Base-by-base conservation (phyloP, 805 yeast genomes). In the Kluyveromyces wickerhamii region DNA sequence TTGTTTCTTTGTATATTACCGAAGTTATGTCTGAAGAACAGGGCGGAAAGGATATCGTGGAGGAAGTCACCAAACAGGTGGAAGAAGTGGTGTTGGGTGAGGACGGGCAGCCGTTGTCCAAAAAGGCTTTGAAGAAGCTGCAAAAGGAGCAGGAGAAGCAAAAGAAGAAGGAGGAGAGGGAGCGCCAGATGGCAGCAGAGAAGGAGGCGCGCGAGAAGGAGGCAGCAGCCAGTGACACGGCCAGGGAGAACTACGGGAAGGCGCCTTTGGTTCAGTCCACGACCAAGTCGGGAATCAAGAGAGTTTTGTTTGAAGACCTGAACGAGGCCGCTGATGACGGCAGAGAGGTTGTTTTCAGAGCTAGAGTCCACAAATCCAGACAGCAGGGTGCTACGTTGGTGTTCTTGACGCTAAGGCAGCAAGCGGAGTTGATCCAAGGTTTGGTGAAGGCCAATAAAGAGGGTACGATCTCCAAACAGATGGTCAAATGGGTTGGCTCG, bases 331-430 rank as follows among this genome's bases (percentile, higher is more conserved):
- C 44, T 23, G 57, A 67, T 52, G 94, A 78, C 43, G 95, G 89
- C 38, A 72, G 77, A 48, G 74, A 75, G 46, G 83, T 92, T 37
- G 68, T 82, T 10, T 77, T 94, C 67, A 79, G 98, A 65, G 97
- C 97, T 30, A 77, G 99, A 66, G 72, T 88, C 29, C 97, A 92
- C 63, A 86, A 78, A 42, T 74, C 89, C 10, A 83, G 99, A 68
- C 82, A 86, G 57, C 97, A 89, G 62, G 95, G 96, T 61, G 95
- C 94, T 52, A 87, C 94, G 45, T 78, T 92, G 81, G 74, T 83
- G 35, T 92, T 92, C 61, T 64, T 89, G 51, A 77, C 94, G 17
- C 77, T 92, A 51, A 82, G 99, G 68, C 98, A 92, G 68, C 95
- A 86, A 65, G 69, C 74, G 36, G 73, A 74, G 40, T 64, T 80